Conservation (phyloP, 345 rosid genomes). For the Lumnitzera racemosa region DNA sequence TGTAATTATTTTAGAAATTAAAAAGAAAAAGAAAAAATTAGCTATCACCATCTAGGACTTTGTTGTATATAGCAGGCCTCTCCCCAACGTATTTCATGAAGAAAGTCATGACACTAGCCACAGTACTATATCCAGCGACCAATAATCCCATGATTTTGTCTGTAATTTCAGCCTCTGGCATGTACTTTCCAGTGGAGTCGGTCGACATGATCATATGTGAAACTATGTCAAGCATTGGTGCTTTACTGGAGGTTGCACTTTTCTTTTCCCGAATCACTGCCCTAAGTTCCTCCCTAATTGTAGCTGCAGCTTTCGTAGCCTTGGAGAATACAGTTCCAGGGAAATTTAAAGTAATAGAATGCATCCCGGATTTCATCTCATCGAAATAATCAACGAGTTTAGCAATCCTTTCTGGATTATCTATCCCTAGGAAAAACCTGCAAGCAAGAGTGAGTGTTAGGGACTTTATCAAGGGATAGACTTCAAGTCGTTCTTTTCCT, state of each 20-base stretch:
- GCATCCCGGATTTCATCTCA: slow-evolving; percentile 35
- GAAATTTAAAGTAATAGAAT: slow-evolving; percentile 29
- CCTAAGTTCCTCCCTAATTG: slow-evolving; percentile 26
- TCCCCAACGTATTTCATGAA: slow-evolving; percentile 54
- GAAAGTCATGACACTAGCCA: slow-evolving; percentile 45
- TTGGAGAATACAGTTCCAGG: slow-evolving; percentile 35
- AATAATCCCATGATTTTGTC: slow-evolving; percentile 48
- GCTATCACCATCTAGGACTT: slow-evolving; percentile 29
- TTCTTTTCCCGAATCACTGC: slow-evolving; percentile 29
- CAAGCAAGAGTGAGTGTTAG: slow-evolving; percentile 43
- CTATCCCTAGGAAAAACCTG: slow-evolving; percentile 36
- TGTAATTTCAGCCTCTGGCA: slow-evolving; percentile 42
- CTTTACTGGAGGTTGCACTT: slow-evolving; percentile 20
- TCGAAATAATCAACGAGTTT: slow-evolving; percentile 33
- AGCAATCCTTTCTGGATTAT: slow-evolving; percentile 30
- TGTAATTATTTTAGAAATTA: no score
- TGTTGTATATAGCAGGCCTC: slow-evolving; percentile 32
- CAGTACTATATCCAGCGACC: slow-evolving; percentile 46
- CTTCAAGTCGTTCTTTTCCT: slow-evolving; percentile 25
- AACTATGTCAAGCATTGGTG: slow-evolving; percentile 22
- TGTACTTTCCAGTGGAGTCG: slow-evolving; percentile 28
- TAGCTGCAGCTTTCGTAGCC: slow-evolving; percentile 27
- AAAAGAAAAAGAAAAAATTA: no score
- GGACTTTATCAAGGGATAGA: slow-evolving; percentile 25
- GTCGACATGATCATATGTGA: slow-evolving; percentile 30